phyloP scores from a whole-genome alignment of 2,329 filamentous ascomycete species.

The Cladosporium sp. region DNA sequence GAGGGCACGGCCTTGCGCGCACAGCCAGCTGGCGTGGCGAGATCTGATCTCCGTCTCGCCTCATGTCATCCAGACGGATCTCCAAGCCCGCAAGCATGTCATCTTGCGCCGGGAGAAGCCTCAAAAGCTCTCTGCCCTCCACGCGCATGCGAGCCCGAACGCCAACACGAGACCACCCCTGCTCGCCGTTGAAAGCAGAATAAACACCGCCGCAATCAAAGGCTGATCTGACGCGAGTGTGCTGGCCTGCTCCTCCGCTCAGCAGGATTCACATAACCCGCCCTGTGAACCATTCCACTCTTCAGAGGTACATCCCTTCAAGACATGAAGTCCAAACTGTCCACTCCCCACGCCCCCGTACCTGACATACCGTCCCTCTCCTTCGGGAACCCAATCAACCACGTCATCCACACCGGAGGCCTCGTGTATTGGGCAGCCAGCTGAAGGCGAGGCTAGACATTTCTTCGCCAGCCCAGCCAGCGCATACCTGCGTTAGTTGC shows the following conservation, averaged over 20 bases:
- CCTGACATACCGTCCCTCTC: constrained; percentile 4
- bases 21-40: neutral
- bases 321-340: constrained; percentile 11
- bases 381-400: constrained; percentile 12
- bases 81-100: neutral
- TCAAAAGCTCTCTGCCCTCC: neutral
- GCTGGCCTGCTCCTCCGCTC: neutral
- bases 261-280: neutral
- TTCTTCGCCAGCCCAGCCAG: neutral
- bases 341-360: constrained; percentile 9
- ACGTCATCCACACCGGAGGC: constrained; percentile 2
- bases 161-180: constrained; percentile 10
- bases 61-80: neutral
- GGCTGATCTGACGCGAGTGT: neutral
- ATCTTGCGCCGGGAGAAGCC: constrained; percentile 7
- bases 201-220: neutral
- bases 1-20: neutral
- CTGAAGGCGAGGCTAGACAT: neutral
- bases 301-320: neutral
- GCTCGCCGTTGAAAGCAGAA: neutral
- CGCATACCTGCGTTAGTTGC: constrained; percentile 8
- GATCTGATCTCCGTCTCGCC: neutral
- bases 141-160: constrained; percentile 7
- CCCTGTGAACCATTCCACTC: neutral
- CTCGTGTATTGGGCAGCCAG: constrained; percentile 13